These are phyloP conservation scores for Cotoneaster glaucophyllus DNA, from an alignment of 306 rosid species.

Conservation along the genomic window DNA sequence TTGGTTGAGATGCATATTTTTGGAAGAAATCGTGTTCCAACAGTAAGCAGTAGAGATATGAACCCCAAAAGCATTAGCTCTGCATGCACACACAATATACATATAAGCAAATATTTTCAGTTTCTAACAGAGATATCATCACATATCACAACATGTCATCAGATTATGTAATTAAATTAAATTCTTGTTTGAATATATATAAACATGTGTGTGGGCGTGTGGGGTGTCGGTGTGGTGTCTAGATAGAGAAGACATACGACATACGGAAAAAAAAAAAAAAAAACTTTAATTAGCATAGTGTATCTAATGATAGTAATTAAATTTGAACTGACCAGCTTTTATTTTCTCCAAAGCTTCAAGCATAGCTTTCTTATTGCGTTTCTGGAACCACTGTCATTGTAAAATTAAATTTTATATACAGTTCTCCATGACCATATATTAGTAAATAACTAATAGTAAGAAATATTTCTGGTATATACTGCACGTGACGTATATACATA, in stretches of 20 bases:
- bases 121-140: no score
- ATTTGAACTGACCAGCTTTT: slow-evolving; percentile 41
- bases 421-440: background rate
- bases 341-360: slow-evolving; percentile 70
- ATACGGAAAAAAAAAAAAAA: no score
- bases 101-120: no score
- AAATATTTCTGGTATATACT: background rate
- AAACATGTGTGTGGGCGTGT: no score
- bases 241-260: no score
- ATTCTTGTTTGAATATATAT: no score
- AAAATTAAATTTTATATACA: background rate
- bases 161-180: no score
- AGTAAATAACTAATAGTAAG: background rate
- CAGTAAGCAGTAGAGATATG: slow-evolving; percentile 55
- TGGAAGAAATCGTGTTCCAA: slow-evolving; percentile 39
- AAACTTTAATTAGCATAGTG: no score
- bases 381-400: slow-evolving; percentile 49
- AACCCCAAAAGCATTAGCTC: slow-evolving; percentile 72
- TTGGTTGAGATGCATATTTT: slow-evolving; percentile 43
- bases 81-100: slow-evolving; percentile 10
- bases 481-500: background rate
- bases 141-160: no score
- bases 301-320: no score
- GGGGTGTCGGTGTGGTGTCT: no score
- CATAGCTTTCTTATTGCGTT: slow-evolving; percentile 61